Conservation (phyloP, 1,139 yeast species). For the Arxiozyma slooffiae region DNA sequence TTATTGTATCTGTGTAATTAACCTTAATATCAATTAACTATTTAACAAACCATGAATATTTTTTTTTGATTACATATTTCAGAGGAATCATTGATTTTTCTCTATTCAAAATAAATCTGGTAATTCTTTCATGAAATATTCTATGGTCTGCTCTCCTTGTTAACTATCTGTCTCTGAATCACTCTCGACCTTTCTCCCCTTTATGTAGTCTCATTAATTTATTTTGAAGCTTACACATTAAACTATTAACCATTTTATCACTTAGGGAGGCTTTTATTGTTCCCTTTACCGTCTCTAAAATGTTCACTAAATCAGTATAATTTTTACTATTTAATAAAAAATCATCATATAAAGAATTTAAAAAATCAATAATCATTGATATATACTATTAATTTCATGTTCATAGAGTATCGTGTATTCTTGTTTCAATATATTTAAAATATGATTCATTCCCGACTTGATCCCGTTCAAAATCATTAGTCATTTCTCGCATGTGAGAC, state of each 20-base stretch:
- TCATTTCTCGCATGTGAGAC: constrained; percentile 9
- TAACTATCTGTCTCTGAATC: constrained; percentile 19
- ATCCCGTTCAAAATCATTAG: constrained; percentile 11
- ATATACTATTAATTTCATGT: constrained; percentile 20
- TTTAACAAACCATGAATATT: constrained; percentile 21
- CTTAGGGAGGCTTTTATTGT: constrained; percentile 30
- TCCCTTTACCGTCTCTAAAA: constrained; percentile 25
- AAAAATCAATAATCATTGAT: constrained; percentile 9
- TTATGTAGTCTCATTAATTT: constrained; percentile 4
- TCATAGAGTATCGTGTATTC: constrained; percentile 20
- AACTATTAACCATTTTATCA: constrained; percentile 31
- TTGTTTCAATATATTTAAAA: constrained; percentile 13
- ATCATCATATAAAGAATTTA: constrained; percentile 17
- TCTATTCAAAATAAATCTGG: constrained; percentile 24
- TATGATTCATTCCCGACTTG: constrained; percentile 12
- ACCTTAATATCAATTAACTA: constrained; percentile 18
- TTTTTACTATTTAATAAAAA: constrained; percentile 17
- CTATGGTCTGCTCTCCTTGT: constrained; percentile 21
- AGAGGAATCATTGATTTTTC: constrained; percentile 16
- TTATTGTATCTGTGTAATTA: constrained; percentile 14
- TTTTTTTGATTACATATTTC: constrained; percentile 24
- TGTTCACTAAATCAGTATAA: constrained; percentile 20
- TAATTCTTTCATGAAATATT: constrained; percentile 24
- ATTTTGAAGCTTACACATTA: constrained; percentile 16
- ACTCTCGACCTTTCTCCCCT: constrained; percentile 12